Percentiles rank a stretch among this genome's conserved stretches.
Conservation (phyloP, 352 stramenopile genomes). For the Pythium grandisporangium region DNA sequence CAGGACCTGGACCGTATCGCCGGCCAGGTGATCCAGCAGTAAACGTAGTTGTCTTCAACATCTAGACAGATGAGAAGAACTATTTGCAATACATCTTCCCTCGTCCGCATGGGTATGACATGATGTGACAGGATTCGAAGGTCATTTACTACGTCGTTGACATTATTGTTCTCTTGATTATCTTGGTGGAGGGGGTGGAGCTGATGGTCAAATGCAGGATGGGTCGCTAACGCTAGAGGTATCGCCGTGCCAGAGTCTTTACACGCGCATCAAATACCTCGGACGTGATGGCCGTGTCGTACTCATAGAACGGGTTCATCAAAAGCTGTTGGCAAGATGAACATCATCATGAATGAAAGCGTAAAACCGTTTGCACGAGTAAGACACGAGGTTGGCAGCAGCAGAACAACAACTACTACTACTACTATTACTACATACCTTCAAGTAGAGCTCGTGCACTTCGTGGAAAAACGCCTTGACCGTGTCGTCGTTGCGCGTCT, state of each 20-base stretch:
- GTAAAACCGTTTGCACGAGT: not conserved
- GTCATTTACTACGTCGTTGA: too few species aligned
- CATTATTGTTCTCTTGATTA: too few species aligned
- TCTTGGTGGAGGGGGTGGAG: too few species aligned
- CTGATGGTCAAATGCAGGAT: too few species aligned
- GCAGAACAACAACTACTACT: too few species aligned
- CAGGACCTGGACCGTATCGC: constrained; percentile 99
- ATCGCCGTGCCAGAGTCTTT: constrained; percentile 81
- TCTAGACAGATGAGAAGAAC: constrained; percentile 18
- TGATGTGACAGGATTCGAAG: too few species aligned
- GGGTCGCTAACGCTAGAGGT: constrained; percentile 72
- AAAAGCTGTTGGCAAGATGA: constrained; percentile 51
- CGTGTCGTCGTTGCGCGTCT: constrained; percentile 91
- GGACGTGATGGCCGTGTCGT: constrained; percentile 91
- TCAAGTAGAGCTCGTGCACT: constrained; percentile 97
- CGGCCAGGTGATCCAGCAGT: constrained; percentile 87
- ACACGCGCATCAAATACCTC: constrained; percentile 91
- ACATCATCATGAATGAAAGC: not conserved
- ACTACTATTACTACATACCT: too few species aligned
- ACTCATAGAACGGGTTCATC: constrained; percentile 96
- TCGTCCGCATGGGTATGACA: too few species aligned
- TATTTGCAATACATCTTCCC: constrained; percentile 18
- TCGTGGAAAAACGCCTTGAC: constrained; percentile 96
- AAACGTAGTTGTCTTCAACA: constrained; percentile 29
- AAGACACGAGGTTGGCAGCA: constrained; percentile 1